phyloP scores from a whole-genome alignment of 768 basidiomycete genomes.

The Mycena amicta region DNA sequence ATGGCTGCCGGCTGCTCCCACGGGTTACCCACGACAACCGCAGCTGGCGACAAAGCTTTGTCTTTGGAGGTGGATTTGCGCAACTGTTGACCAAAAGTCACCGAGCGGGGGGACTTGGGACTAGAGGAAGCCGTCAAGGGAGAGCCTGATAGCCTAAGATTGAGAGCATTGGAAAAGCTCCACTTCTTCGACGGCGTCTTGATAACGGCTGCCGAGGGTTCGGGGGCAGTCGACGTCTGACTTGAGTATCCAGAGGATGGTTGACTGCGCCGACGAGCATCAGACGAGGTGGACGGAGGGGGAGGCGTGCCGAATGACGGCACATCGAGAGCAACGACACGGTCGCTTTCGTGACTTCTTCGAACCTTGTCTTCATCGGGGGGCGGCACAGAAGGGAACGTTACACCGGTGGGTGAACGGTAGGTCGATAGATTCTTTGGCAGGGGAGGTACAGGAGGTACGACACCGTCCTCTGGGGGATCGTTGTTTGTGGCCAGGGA shows the following conservation, averaged over 20 bases:
- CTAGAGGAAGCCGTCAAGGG: slow-evolving; percentile 57
- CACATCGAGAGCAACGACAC: slow-evolving; percentile 54
- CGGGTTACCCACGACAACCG: slow-evolving; percentile 42
- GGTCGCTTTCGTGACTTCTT: slow-evolving; percentile 46
- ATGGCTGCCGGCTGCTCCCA: slow-evolving; percentile 81
- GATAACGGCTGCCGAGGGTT: slow-evolving; percentile 48
- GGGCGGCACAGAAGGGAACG: slow-evolving; percentile 47
- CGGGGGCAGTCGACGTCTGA: slow-evolving; percentile 41
- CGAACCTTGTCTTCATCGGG: slow-evolving; percentile 47
- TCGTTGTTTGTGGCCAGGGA: slow-evolving; percentile 64
- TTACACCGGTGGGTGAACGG: slow-evolving; percentile 62
- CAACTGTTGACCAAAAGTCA: slow-evolving; percentile 65
- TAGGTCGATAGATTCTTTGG: slow-evolving; percentile 87
- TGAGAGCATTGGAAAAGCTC: slow-evolving; percentile 89
- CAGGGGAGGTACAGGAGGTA: slow-evolving; percentile 93
- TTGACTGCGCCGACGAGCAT: slow-evolving; percentile 41
- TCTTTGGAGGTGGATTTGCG: slow-evolving; percentile 76
- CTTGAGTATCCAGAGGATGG: slow-evolving; percentile 39
- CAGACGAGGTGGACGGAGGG: slow-evolving; percentile 31
- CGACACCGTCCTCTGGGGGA: slow-evolving; percentile 58
- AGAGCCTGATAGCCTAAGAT: slow-evolving; percentile 70
- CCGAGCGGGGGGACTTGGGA: slow-evolving; percentile 64
- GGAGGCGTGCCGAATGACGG: slow-evolving; percentile 43
- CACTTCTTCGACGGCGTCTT: slow-evolving; percentile 95
- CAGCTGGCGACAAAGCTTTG: slow-evolving; percentile 48